phyloP scores from a whole-genome alignment of 1,284 basidiomycete genomes.

The Vanrija pseudolonga region DNA sequence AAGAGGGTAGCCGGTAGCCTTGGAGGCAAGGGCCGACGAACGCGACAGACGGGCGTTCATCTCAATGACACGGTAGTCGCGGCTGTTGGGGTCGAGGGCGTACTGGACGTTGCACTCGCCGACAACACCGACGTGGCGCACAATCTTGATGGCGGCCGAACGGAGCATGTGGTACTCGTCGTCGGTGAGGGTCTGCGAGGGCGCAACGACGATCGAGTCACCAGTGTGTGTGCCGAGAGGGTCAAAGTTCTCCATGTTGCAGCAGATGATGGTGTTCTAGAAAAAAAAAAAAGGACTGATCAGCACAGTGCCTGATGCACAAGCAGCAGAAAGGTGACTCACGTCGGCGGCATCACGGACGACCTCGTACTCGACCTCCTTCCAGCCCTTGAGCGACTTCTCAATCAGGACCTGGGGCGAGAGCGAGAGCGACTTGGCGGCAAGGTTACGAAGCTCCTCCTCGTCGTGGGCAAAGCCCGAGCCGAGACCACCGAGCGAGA shows the following conservation, averaged over 20 bases:
- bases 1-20: slow-evolving; percentile 97
- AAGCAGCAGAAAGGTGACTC: slow-evolving; percentile 42
- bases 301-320: neutral
- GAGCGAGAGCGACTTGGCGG: slow-evolving; percentile 84
- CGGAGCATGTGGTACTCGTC: slow-evolving; percentile 99
- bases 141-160: slow-evolving; percentile 93
- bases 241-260: slow-evolving; percentile 99
- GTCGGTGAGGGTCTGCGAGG: slow-evolving; percentile 95
- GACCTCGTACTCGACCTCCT: slow-evolving; percentile 99
- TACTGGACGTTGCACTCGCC: slow-evolving; percentile 95
- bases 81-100: slow-evolving; percentile 85
- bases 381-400: slow-evolving; percentile 99
- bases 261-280: slow-evolving; percentile 84
- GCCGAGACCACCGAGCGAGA: slow-evolving; percentile 96
- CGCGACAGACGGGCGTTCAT: slow-evolving; percentile 80
- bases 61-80: slow-evolving; percentile 97
- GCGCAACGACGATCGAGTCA: slow-evolving; percentile 99
- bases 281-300: too few species aligned
- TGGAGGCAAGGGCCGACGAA: slow-evolving; percentile 89
- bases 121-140: slow-evolving; percentile 94
- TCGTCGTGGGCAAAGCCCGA: slow-evolving; percentile 96
- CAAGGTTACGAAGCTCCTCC: slow-evolving; percentile 90
- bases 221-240: slow-evolving; percentile 99
- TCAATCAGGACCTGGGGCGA: slow-evolving; percentile 97
- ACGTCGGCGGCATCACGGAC: slow-evolving; percentile 95